Evolutionary conservation across 305 asterid genomes (phyloP), one percentile per base, ranked within the genome.

Genomic region (Fraxinus albicans): DNA sequence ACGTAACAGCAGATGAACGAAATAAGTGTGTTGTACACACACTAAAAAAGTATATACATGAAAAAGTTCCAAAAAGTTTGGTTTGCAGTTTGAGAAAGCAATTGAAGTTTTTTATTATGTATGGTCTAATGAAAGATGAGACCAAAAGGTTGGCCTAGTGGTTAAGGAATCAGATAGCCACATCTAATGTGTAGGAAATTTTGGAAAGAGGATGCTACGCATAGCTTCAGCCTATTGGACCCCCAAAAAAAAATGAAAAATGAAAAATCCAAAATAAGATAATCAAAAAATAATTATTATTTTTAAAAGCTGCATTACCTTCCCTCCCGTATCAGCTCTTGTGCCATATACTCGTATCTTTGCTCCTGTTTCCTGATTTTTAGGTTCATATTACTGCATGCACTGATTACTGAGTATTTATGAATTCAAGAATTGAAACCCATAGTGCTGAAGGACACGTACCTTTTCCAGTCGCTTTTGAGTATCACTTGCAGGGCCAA

Each of bases 351-450:
- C 95, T 88, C 88, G 96, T 86, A 95, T 85, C 85, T 90, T 91
- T 79, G 99, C 95, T 87, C 99, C 99, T 69, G 98, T 95, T 89
- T 95, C 99, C 99, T 95, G 92, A 88, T 88, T 88, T 70, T 63
- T 69, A 55, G 63, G 79, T 81, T 67, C 69, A 69, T 31, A 44
- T 13, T 58, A 77, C n/a, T 70, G 77, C 53, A 70, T 19, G 69
- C 17, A 78, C 83, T 76, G 42, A 36, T 53, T 44, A 60, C 85
- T 65, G 69, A 77, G 50, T 47, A 47, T 74, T 55, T 55, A 75
- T 27, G 55, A 76, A 84, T 58, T 78, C 19, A 73, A 58, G 76
- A 50, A 82, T 81, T 77, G 85, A 19, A 78, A 55, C 72, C 34
- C 82, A 60, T 31, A 76, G 77, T 17, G 77, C 81, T 19, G 31